These are phyloP conservation scores for Xylariomycetidae sp. DNA, from an alignment of 2,329 filamentous ascomycete genomes.

Conservation along the genomic window DNA sequence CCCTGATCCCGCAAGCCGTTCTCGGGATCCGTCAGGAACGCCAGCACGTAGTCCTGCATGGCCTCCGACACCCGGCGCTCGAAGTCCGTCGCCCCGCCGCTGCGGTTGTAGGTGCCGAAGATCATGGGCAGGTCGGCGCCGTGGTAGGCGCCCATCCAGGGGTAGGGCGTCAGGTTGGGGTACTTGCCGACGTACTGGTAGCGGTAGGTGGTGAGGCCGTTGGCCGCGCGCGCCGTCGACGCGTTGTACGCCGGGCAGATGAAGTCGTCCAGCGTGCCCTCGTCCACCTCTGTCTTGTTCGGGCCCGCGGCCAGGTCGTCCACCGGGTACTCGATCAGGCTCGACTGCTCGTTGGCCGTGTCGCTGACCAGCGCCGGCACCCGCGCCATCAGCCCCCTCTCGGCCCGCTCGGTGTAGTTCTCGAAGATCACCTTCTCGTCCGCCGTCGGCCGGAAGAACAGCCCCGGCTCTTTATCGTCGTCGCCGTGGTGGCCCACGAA, in stretches of 20 bases:
- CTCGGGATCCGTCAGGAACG: slow-evolving; percentile 16
- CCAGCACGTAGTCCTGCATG: slow-evolving; percentile 21
- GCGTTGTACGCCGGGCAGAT: slow-evolving; percentile 18
- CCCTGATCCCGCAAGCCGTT: slow-evolving; percentile 10
- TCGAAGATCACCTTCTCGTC: slow-evolving; percentile 27
- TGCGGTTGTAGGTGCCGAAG: slow-evolving; percentile 21
- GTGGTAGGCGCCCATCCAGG: slow-evolving; percentile 31
- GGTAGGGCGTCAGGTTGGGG: slow-evolving; percentile 30
- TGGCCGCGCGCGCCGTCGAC: slow-evolving; percentile 12
- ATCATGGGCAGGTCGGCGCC: slow-evolving; percentile 21
- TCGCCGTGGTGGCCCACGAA: slow-evolving; percentile 23
- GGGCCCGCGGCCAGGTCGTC: slow-evolving; percentile 13
- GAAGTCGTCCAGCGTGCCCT: slow-evolving; percentile 16
- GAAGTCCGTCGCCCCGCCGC: slow-evolving; percentile 16
- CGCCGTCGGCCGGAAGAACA: slow-evolving; percentile 26
- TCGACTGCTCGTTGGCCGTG: slow-evolving; percentile 20
- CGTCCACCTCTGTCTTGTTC: slow-evolving; percentile 16
- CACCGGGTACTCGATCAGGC: slow-evolving; percentile 18
- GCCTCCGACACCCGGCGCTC: slow-evolving; percentile 15
- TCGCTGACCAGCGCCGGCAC: slow-evolving; percentile 20
- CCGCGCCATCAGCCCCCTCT: slow-evolving; percentile 20
- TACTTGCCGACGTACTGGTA: slow-evolving; percentile 37
- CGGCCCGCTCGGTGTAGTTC: slow-evolving; percentile 26
- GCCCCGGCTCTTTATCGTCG: slow-evolving; percentile 15
- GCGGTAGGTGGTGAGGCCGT: slow-evolving; percentile 30